Percentiles rank a stretch among this genome's conserved stretches.
Evolutionary conservation across 805 yeast genomes (phyloP).

Genomic region (Yarrowia porcina): DNA sequence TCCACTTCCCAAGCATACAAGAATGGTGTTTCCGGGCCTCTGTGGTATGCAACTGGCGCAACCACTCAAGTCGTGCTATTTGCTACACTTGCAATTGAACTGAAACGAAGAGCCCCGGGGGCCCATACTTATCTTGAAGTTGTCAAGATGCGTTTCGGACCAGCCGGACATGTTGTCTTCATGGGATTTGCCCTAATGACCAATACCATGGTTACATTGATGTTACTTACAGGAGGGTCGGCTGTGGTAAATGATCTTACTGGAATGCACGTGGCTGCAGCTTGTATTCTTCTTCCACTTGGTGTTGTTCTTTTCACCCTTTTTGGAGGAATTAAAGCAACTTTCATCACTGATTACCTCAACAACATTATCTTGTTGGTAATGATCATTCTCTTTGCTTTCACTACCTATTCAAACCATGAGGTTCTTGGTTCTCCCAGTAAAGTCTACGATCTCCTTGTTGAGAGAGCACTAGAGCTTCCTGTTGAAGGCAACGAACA

Average conservation of each 20-base stretch:
- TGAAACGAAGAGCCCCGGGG: slow-evolving; percentile 83
- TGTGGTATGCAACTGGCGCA: slow-evolving; percentile 88
- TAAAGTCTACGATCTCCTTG: slow-evolving; percentile 69
- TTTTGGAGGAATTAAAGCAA: slow-evolving; percentile 80
- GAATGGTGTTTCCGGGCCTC: slow-evolving; percentile 77
- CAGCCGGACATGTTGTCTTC: slow-evolving; percentile 54
- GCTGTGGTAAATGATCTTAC: slow-evolving; percentile 78
- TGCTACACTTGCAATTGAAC: slow-evolving; percentile 82
- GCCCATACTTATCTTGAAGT: slow-evolving; percentile 91
- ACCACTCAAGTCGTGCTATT: slow-evolving; percentile 82
- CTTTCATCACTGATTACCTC: slow-evolving; percentile 72
- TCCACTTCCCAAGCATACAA: slow-evolving; percentile 75
- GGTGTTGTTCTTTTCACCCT: slow-evolving; percentile 72
- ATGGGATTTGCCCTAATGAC: slow-evolving; percentile 83
- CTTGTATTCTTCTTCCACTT: slow-evolving; percentile 75
- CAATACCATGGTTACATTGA: slow-evolving; percentile 84
- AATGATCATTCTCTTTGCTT: slow-evolving; percentile 76
- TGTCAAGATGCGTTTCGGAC: slow-evolving; percentile 75
- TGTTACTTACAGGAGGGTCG: slow-evolving; percentile 88
- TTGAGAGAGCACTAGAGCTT: slow-evolving; percentile 46
- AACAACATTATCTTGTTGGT: slow-evolving; percentile 79
- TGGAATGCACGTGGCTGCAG: slow-evolving; percentile 79
- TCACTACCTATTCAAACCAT: slow-evolving; percentile 69
- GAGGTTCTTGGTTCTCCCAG: slow-evolving; percentile 76
- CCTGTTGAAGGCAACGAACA: slow-evolving; percentile 79